Evolutionary conservation across 495 filamentous ascomycete genomes (phyloP).

Genomic region (Penicillium subrubescens): DNA sequence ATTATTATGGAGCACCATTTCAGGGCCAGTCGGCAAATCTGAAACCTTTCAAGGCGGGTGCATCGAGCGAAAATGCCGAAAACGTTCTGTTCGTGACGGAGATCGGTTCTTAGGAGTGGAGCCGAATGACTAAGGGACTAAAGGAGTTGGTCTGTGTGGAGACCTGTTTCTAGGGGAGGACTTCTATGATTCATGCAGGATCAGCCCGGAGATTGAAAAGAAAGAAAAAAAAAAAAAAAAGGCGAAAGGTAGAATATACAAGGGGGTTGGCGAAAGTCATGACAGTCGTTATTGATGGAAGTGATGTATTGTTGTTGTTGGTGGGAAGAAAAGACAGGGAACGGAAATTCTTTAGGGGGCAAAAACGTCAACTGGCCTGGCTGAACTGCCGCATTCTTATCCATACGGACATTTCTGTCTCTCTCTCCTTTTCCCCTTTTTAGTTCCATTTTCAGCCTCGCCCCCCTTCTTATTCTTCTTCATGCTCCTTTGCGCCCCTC

Average conservation of each 20-base stretch:
- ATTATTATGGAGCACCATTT: neutral
- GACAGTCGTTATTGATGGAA: neutral
- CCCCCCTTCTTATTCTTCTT: neutral
- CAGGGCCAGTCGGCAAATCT: slow-evolving; percentile 21
- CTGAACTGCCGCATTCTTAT: neutral
- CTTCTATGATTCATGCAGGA: slow-evolving; percentile 9
- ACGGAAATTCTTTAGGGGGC: neutral
- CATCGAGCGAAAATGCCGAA: slow-evolving; percentile 24
- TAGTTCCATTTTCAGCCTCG: neutral
- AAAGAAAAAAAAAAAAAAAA: neutral
- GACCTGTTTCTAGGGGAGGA: neutral
- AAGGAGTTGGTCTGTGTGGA: neutral
- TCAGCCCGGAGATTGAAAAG: neutral
- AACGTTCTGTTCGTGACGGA: slow-evolving; percentile 24
- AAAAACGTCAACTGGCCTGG: neutral
- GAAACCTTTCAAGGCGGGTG: slow-evolving; percentile 16
- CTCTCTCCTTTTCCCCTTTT: neutral
- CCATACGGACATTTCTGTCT: neutral
- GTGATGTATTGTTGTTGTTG: neutral
- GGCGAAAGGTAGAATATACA: neutral
- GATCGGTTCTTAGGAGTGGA: slow-evolving; percentile 26
- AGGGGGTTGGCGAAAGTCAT: neutral
- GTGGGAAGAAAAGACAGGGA: neutral
- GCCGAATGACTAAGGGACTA: slow-evolving; percentile 16
- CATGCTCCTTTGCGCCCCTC: neutral